A percentile compares a stretch with the other conserved stretches of the same genome.
phyloP scores from a whole-genome alignment of 371 early-diverging fungal genomes.

The Mucor ambiguus region DNA sequence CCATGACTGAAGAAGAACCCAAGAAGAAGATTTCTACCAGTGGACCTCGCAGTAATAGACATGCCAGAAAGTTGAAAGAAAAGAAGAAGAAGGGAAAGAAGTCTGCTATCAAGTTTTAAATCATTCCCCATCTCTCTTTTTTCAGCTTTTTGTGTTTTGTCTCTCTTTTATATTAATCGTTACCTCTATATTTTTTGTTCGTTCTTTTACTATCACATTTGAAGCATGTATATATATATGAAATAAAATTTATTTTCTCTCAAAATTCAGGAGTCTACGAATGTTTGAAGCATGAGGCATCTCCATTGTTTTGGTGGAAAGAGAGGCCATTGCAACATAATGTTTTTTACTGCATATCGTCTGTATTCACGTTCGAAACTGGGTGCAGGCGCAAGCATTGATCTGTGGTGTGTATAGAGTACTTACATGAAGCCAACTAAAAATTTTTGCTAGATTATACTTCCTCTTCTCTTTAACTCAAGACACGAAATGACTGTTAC shows the following conservation, averaged over 20 bases:
- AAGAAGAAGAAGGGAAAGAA: slow-evolving; percentile 41
- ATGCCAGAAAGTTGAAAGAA: slow-evolving; percentile 37
- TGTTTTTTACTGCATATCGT: neutral
- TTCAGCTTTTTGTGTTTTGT: neutral
- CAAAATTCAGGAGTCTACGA: neutral
- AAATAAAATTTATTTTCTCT: neutral
- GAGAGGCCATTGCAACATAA: neutral
- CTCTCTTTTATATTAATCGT: neutral
- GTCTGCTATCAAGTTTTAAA: slow-evolving; percentile 24
- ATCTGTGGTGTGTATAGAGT: neutral
- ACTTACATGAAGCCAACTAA: too few species aligned
- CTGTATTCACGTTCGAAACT: neutral
- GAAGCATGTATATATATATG: slow-evolving; percentile 2
- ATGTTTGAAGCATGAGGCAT: neutral
- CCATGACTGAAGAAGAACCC: slow-evolving; percentile 9
- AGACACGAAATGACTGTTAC: slow-evolving; percentile 44
- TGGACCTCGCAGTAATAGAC: slow-evolving; percentile 39
- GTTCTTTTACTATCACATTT: neutral
- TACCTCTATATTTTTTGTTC: slow-evolving; percentile 9
- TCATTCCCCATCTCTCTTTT: slow-evolving; percentile 3
- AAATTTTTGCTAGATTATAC: neutral
- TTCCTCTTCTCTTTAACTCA: neutral
- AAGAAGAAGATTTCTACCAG: slow-evolving; percentile 41
- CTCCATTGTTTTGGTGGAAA: neutral
- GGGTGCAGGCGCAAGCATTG: neutral